Base-by-base conservation (phyloP, 441 rosid species). In the Rhodomyrtus psidioides region DNA sequence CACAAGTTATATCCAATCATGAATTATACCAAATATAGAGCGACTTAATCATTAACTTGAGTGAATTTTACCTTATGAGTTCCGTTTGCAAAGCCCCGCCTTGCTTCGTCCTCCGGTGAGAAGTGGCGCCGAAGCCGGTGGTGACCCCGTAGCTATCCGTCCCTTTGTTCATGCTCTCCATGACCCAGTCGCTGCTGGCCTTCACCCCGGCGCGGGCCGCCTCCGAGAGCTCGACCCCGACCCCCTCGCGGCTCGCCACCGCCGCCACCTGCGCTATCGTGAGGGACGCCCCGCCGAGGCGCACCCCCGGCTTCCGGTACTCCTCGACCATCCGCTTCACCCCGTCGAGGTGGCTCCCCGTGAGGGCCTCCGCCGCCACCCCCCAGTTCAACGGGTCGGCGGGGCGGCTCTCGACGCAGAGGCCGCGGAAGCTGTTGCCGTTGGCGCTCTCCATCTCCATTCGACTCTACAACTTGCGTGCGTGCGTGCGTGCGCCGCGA, bases 171-270 rank as follows among this genome's bases (percentile, higher is more conserved):
- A 86, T 86, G 75, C 88, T 86, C 51, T 86, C 88, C 88, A 86
- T 86, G 49, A 86, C 88, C 88, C 88, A 86, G 21, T 86, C 88
- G 56, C 86, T 83, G 51, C 88, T 86, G 58, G 88, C 88, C 88
- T 86, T 86, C 34, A 86, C 88, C 15, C 88, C 49, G 6, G 88
- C 46, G n/a, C 88, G 79, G 55, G 88, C 88, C 4, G 86, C 84
- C 86, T 86, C 88, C 16, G 86, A 60, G 39, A 86, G 88, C 88
- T 86, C 88, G 27, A 86, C 54, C 79, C 7, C 56, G 23, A 83
- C 83, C 1, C 74, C 86, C 59, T 75, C 60, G 0, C 60, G 59
- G 21, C 53, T 28, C 2, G 88, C 88, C 30, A 83, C 83, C 30
- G 88, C 88, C 5, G 84, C 88, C 53, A 86, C 88, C 81, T 86